Base-by-base conservation (phyloP, 108 stramenopile species). In the Conticribra weissflogii region DNA sequence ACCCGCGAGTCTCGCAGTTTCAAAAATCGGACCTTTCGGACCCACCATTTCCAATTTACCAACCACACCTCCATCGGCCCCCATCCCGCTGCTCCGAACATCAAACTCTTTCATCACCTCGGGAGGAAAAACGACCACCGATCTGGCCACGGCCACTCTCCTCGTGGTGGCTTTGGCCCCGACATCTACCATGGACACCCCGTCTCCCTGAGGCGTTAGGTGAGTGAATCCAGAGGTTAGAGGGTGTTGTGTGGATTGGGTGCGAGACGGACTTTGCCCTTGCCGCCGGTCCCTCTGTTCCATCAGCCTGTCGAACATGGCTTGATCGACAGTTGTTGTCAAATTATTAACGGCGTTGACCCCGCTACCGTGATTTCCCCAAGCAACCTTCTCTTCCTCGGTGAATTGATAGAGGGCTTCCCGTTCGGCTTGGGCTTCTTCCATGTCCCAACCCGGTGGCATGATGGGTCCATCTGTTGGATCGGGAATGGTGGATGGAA, bases 11-110 rank as follows among this genome's bases (percentile, higher is more conserved):
- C 84, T 87, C 45, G 93, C 93, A 17, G 88, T 92, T 23, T 84
- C 72, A 74, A 94, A 91, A 25, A 92, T 90, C 1, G 93, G 89
- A 41, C 93, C 93, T 57, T 94, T 94, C 46, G 90, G 89, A 31
- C 93, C 89, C 41, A 88, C 77, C 75, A 91, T 72, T 72, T 90
- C 90, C 19, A 14, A n/a, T 49, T 30, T 22, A 34, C 48, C 59
- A n/a, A n/a, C n/a, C n/a, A n/a, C n/a, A n/a, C n/a, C n/a, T n/a
- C n/a, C n/a, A n/a, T n/a, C n/a, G n/a, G n/a, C n/a, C n/a, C n/a
- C n/a, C n/a, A n/a, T 7, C 54, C 29, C 9, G 36, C 57, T 14
- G 30, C 30, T 47, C 19, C 60, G 0, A 59, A 19, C n/a, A 32
- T 70, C 34, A 62, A 87, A 87, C 21, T 88, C 89, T 31, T 69